Percentiles rank a stretch among this genome's conserved stretches.
phyloP scores from a whole-genome alignment of 352 stramenopile genomes.

The Peronosclerospora sorghi region DNA sequence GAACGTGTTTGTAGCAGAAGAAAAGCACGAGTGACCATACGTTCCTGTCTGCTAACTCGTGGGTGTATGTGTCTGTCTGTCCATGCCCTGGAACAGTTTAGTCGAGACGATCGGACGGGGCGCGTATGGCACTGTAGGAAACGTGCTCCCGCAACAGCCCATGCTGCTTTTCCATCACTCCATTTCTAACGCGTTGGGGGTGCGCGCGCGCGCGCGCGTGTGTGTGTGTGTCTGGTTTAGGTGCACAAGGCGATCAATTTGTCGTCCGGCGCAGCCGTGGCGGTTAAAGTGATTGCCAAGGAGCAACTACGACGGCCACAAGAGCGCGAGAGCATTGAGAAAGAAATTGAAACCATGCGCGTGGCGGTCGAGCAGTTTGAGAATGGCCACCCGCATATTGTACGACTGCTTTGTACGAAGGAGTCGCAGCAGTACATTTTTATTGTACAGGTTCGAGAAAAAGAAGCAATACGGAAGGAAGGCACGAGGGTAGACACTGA shows the following conservation, averaged over 20 bases:
- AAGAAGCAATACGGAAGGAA: not conserved
- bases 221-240: too few relatives aligned
- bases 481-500: too few relatives aligned
- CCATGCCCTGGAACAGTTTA: constrained; percentile 37
- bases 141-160: too few relatives aligned
- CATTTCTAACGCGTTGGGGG: too few relatives aligned
- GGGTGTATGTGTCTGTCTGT: not conserved
- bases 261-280: constrained; percentile 59
- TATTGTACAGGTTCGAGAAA: constrained; percentile 48
- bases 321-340: constrained; percentile 72
- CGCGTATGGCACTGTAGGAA: constrained; percentile 68
- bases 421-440: constrained; percentile 76
- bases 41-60: too few relatives aligned
- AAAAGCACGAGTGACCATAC: too few relatives aligned
- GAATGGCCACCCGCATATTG: constrained; percentile 78
- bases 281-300: constrained; percentile 74
- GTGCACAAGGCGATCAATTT: constrained; percentile 81
- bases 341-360: constrained; percentile 80
- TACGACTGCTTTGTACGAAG: constrained; percentile 70
- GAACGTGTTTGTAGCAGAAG: too few relatives aligned
- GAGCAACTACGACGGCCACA: constrained; percentile 59
- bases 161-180: too few relatives aligned
- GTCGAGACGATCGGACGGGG: constrained; percentile 70
- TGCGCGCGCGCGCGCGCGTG: too few relatives aligned
- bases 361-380: constrained; percentile 78